Evolutionary conservation across 305 asterid genomes (phyloP).

Genomic region (Nicotiana rustica): DNA sequence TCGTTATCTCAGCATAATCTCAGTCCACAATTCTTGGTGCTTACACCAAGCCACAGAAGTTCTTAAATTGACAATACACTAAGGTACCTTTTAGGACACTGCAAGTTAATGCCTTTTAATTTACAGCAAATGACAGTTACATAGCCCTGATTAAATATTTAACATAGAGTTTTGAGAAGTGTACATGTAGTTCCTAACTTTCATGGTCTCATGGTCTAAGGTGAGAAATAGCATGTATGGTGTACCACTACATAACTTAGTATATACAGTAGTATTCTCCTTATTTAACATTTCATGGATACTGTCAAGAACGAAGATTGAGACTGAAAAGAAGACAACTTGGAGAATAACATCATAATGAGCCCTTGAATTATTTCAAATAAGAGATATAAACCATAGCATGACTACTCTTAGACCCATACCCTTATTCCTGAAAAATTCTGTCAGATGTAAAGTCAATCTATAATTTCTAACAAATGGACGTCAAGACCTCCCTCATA

Average conservation of each 20-base stretch:
- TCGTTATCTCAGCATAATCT: not conserved
- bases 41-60: not conserved
- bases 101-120: not conserved
- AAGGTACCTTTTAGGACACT: not conserved
- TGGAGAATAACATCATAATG: not conserved
- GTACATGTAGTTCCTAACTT: not conserved
- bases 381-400: constrained; percentile 1
- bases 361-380: not conserved
- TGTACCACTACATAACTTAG: not conserved
- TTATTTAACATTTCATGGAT: no score
- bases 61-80: not conserved
- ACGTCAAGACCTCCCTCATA: not conserved
- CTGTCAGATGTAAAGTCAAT: constrained; percentile 4
- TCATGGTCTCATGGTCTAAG: not conserved
- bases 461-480: not conserved
- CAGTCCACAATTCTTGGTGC: not conserved
- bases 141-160: not conserved
- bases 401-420: not conserved
- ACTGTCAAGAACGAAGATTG: not conserved
- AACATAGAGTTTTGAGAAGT: not conserved
- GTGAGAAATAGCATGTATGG: not conserved
- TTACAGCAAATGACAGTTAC: not conserved
- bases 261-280: not conserved
- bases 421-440: not conserved
- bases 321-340: not conserved